Evolutionary conservation across 2,329 filamentous ascomycete species (phyloP).

Genomic region (Catunica adiposa): DNA sequence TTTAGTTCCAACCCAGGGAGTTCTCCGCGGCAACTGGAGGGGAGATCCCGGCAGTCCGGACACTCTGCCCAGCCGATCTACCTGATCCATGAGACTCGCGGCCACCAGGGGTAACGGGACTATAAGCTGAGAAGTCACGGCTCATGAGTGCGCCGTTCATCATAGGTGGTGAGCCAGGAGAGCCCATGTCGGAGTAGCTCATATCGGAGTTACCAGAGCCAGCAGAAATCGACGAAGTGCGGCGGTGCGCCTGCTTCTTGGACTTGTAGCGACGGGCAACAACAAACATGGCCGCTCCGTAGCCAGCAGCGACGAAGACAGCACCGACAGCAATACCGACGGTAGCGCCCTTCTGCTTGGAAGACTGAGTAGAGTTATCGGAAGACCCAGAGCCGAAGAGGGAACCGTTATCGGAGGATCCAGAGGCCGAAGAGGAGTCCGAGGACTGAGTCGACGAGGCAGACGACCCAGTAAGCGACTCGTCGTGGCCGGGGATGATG

Average conservation of each 20-base stretch:
- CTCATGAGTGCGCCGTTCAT: slow-evolving; percentile 54
- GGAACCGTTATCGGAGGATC: slow-evolving; percentile 4
- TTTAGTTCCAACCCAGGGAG: slow-evolving; percentile 86
- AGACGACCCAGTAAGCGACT: slow-evolving; percentile 24
- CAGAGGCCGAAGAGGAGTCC: neutral
- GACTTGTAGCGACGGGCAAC: slow-evolving; percentile 81
- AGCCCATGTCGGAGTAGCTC: slow-evolving; percentile 31
- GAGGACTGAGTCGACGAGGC: slow-evolving; percentile 14
- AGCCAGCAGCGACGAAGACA: slow-evolving; percentile 64
- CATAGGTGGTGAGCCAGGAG: slow-evolving; percentile 37
- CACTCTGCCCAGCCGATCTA: slow-evolving; percentile 35
- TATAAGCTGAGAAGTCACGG: slow-evolving; percentile 39
- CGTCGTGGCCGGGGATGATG: slow-evolving; percentile 34
- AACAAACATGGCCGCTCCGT: slow-evolving; percentile 87
- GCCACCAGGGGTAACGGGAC: slow-evolving; percentile 26
- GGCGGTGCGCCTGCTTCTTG: slow-evolving; percentile 61
- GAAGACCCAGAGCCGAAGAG: slow-evolving; percentile 22
- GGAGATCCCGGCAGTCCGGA: slow-evolving; percentile 53
- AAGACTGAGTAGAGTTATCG: slow-evolving; percentile 33
- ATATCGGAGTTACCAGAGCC: slow-evolving; percentile 34
- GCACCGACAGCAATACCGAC: slow-evolving; percentile 61
- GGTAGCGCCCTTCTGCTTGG: slow-evolving; percentile 45
- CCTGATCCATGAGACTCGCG: slow-evolving; percentile 52
- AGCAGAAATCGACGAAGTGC: slow-evolving; percentile 54
- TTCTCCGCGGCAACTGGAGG: slow-evolving; percentile 86